Conservation (phyloP, 495 filamentous ascomycete genomes). For the Trichoderma erinaceum region DNA sequence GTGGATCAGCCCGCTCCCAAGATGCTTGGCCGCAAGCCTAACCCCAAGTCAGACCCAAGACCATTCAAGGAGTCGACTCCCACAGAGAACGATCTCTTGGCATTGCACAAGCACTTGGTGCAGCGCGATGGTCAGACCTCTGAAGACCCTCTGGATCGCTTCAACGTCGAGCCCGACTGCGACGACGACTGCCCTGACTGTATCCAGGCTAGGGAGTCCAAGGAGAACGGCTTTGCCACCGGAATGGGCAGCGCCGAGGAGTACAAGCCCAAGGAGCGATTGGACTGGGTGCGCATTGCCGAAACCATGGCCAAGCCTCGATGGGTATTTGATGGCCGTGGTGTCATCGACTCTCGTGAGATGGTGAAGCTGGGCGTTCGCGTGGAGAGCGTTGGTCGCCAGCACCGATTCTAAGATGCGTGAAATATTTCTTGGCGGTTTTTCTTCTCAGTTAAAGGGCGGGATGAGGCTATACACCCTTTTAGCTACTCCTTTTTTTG, state of each 20-base stretch:
- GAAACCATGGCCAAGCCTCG: slow-evolving; percentile 57
- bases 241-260: slow-evolving; percentile 20
- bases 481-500: slow-evolving; percentile 9
- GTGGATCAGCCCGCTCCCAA: not conserved
- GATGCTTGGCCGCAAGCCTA: slow-evolving; percentile 19
- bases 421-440: not conserved
- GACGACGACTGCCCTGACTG: slow-evolving; percentile 33
- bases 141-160: slow-evolving; percentile 27
- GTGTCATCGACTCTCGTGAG: slow-evolving; percentile 50
- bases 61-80: slow-evolving; percentile 20
- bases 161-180: slow-evolving; percentile 31
- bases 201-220: slow-evolving; percentile 23
- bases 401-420: slow-evolving; percentile 13
- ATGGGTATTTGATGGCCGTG: slow-evolving; percentile 67
- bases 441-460: not conserved
- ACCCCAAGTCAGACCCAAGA: slow-evolving; percentile 21
- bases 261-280: slow-evolving; percentile 23
- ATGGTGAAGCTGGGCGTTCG: slow-evolving; percentile 53
- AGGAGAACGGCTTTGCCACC: slow-evolving; percentile 22
- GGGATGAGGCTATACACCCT: not conserved
- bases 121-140: slow-evolving; percentile 3
- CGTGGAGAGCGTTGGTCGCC: slow-evolving; percentile 45
- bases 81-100: slow-evolving; percentile 32
- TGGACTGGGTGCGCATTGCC: slow-evolving; percentile 51
- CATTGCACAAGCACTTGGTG: slow-evolving; percentile 28